Base-by-base conservation (phyloP, 1,139 yeast species). In the Arxiozyma bovina region DNA sequence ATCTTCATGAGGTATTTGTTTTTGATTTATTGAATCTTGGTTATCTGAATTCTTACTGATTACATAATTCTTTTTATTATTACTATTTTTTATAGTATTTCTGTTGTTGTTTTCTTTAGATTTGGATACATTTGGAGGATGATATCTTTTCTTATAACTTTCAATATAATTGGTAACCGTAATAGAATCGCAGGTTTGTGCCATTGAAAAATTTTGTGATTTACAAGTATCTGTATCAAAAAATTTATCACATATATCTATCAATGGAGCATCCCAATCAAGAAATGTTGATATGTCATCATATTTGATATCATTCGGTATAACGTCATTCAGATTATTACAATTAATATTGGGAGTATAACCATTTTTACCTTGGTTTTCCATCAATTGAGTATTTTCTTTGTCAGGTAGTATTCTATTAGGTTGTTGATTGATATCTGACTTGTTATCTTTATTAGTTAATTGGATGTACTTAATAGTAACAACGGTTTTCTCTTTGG, bases 191-290 rank as follows among this genome's bases (percentile, higher is more conserved):
- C 12, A 22, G 17, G 47, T 45, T 42, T 47, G 30, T 9, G 18
- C 49, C 7, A 8, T 12, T 55, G 52, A 9, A 63, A 62, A 3
- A 58, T 48, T 20, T 12, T 21, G 22, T 1, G n/a, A 12, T n/a
- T 30, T 23, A 3, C 54, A 27, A 38, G 47, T 50, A 0, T 58
- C 57, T 5, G 61, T 50, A 44, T 63, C 62, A 52, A 66, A 62
- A 27, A 65, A 51, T n/a, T 57, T 57, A 47, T 60, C 55, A 22
- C 53, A 47, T n/a, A 60, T 50, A n/a, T 52, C 42, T 17, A 55
- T 44, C 30, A 40, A 49, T 12, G 57, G 55, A 17, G 51, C 50
- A 22, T 53, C 30, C 57, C 57, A 54, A 43, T 59, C 50, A 8
- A 57, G 43, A 48, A 60, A 60, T 6, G 53, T 53, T n/a, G 57